Base-by-base conservation (phyloP, 2,329 filamentous ascomycete genomes). In the Diaporthe citriasiana region DNA sequence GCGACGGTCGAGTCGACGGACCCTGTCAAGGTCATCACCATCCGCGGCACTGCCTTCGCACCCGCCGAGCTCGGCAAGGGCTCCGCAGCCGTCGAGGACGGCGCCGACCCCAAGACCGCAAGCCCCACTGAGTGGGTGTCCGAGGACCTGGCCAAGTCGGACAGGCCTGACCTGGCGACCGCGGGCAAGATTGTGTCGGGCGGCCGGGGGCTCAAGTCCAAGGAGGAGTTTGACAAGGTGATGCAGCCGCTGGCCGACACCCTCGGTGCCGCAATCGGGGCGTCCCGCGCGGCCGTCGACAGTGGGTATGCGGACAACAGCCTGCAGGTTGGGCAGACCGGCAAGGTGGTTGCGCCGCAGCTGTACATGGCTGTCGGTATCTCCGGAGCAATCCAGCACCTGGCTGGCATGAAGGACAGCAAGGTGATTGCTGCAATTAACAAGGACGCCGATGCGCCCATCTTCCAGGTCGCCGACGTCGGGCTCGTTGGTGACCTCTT, bases 351-450 rank as follows among this genome's bases (percentile, higher is more conserved):
- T 71, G 97, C 97, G 60, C 97, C 97, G 74, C 93, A 99, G 84
- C 87, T 99, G 75, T 99, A 99, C 83, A 89, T 99, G 78, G 97
- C 95, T 71, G 95, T 96, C 17, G 97, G 97, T 81, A 98, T 99
- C 79, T 98, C 95, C 12, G 97, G 97, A 71, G 97, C 97, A 30
- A 99, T 99, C 79, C 97, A 99, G 86, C 97, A 99, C 88, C 85
- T 99, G 85, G 97, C 97, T 42, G 97, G 97, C 82, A 99, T 99
- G 97, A 99, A 99, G 90, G 97, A 99, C 82, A 98, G 95, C 88
- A 99, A 99, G 88, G 97, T 99, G 74, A 99, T 99, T 86, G 97
- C 96, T 30, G 95, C 95, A 19, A 98, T 99, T 82, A 99, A 99
- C 89, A 99, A 99, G 87, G 97, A 99, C 81, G 88, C 92, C 6